phyloP scores from a whole-genome alignment of 2,329 filamentous ascomycete species.

The Hirsutella thompsonii region DNA sequence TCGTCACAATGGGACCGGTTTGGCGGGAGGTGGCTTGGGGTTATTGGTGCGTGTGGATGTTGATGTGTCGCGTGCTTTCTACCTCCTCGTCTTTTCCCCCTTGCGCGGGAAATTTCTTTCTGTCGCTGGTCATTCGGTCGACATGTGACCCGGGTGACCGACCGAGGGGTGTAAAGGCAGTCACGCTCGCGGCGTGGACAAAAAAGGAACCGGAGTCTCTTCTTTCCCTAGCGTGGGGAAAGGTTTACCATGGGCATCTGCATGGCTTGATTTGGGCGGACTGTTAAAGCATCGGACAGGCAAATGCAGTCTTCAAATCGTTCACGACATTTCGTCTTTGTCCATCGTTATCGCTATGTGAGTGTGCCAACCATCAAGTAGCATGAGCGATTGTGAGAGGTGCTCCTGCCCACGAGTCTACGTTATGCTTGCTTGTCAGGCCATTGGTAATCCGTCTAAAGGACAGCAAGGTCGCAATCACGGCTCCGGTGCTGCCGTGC shows the following conservation, averaged over 20 bases:
- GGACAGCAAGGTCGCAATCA: no score
- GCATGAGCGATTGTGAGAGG: no score
- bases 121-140: conserved; percentile 6
- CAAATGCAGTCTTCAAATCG: conserved; percentile 35
- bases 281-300: conserved; percentile 36
- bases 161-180: conserved; percentile 7
- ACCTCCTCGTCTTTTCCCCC: background rate
- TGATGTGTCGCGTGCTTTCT: no score
- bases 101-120: conserved; percentile 3
- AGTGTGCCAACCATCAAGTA: background rate
- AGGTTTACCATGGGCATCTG: conserved; percentile 34
- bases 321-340: background rate
- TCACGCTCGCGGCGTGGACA: conserved; percentile 15
- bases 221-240: conserved; percentile 25
- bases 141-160: no score
- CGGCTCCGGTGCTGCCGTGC: no score
- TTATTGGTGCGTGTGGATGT: no score
- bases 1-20: no score
- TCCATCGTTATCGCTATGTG: background rate
- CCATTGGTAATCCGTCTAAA: no score
- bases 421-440: no score
- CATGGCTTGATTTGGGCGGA: conserved; percentile 37
- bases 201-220: conserved; percentile 24
- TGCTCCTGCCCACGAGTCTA: no score
- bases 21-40: no score